Percentiles rank a stretch among this genome's conserved stretches.
Conservation (phyloP, 495 filamentous ascomycete genomes). For the Letharia lupina region DNA sequence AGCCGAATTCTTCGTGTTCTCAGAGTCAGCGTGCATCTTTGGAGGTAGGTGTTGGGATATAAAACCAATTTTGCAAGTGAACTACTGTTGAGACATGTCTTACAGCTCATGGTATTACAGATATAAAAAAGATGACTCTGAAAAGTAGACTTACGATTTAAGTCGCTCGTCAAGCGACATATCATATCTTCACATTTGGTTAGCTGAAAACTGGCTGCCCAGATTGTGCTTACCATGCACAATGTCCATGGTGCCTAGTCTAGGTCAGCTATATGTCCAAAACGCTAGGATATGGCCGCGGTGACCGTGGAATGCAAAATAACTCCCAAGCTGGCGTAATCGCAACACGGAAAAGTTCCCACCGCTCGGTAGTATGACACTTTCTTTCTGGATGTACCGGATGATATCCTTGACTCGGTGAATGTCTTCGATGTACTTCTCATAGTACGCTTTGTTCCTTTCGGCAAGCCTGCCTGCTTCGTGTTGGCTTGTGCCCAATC, state of each 20-base stretch:
- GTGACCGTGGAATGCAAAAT: constrained; percentile 65
- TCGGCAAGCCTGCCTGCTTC: constrained; percentile 43
- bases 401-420: constrained; percentile 60
- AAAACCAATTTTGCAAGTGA: too few relatives aligned
- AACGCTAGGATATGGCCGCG: neutral
- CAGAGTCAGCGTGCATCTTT: neutral
- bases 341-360: constrained; percentile 60
- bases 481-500: neutral
- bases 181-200: constrained; percentile 43
- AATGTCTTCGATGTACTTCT: constrained; percentile 79
- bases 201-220: neutral
- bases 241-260: constrained; percentile 20
- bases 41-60: neutral
- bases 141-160: constrained; percentile 37
- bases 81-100: too few relatives aligned
- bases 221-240: constrained; percentile 29
- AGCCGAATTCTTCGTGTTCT: constrained; percentile 43
- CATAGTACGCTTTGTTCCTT: constrained; percentile 69
- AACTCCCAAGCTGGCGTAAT: constrained; percentile 65
- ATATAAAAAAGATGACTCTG: neutral
- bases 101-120: too few relatives aligned
- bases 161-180: constrained; percentile 55
- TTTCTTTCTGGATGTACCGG: constrained; percentile 49
- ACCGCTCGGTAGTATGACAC: constrained; percentile 53
- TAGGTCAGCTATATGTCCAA: neutral